phyloP scores from a whole-genome alignment of 2,329 filamentous ascomycete genomes.

The Dichotomopilus funicola region DNA sequence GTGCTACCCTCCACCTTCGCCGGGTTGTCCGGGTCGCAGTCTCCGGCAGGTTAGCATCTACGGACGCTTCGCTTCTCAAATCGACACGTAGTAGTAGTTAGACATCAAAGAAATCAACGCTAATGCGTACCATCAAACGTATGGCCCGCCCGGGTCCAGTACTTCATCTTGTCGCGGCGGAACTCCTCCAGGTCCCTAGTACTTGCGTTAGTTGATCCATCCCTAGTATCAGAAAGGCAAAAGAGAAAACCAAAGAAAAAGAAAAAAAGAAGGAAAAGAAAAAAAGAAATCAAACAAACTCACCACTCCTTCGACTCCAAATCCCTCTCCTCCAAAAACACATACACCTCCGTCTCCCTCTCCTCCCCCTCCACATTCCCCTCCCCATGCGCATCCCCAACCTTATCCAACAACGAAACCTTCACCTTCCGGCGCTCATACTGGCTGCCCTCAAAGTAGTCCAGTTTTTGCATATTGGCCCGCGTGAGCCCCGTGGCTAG shows the following conservation, averaged over 20 bases:
- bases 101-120: background rate
- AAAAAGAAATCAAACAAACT: background rate
- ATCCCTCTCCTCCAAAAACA: constrained; percentile 45
- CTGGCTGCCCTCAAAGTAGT: constrained; percentile 74
- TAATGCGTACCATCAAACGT: constrained; percentile 35
- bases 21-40: constrained; percentile 8
- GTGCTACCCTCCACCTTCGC: background rate
- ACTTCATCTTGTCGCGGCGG: constrained; percentile 60
- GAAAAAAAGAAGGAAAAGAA: background rate
- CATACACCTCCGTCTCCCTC: constrained; percentile 56
- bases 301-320: constrained; percentile 68
- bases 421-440: constrained; percentile 54
- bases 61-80: background rate
- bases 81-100: background rate
- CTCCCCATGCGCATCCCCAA: constrained; percentile 33
- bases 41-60: background rate
- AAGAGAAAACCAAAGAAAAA: background rate
- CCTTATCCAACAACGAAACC: constrained; percentile 44
- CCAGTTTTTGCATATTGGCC: constrained; percentile 67
- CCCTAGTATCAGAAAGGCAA: background rate
- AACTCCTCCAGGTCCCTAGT: constrained; percentile 75
- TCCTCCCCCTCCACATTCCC: constrained; percentile 40
- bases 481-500: constrained; percentile 73
- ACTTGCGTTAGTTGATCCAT: background rate
- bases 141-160: constrained; percentile 48